Conservation (phyloP, 176 grass and related monocot species). For the Poa annua region DNA sequence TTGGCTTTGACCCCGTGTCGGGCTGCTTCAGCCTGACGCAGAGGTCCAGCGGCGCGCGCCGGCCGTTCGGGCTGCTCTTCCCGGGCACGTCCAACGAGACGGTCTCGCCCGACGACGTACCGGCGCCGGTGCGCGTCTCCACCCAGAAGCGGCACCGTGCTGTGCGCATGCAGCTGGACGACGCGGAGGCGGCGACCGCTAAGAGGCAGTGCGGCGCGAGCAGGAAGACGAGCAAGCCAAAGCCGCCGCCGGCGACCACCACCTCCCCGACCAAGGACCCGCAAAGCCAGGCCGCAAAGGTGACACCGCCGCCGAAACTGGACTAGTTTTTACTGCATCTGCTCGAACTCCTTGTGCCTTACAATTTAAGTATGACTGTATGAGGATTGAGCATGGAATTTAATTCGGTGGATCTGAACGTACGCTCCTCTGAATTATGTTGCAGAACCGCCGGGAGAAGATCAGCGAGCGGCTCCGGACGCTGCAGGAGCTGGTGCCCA, state of each 20-base stretch:
- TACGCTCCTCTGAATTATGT: not conserved
- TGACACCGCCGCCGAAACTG: not conserved
- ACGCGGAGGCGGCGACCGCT: constrained; percentile 37
- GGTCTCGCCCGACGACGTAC: constrained; percentile 35
- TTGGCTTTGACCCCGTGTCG: constrained; percentile 35
- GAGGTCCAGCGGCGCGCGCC: constrained; percentile 10
- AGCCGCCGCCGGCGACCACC: constrained; percentile 23
- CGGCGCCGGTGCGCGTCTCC: constrained; percentile 37
- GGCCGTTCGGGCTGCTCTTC: constrained; percentile 45
- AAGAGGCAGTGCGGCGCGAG: constrained; percentile 70
- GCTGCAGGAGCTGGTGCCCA: constrained; percentile 95
- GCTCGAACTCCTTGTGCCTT: not conserved
- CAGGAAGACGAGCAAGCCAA: constrained; percentile 64
- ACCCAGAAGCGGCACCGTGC: constrained; percentile 50
- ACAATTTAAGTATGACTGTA: too few species aligned
- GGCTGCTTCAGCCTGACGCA: constrained; percentile 49
- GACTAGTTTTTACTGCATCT: not conserved
- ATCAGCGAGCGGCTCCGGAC: constrained; percentile 82
- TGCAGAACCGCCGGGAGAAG: constrained; percentile 78
- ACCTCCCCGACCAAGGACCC: constrained; percentile 51
- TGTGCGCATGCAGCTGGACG: constrained; percentile 42
- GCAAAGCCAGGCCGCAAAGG: constrained; percentile 82
- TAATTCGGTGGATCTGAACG: not conserved
- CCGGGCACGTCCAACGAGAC: constrained; percentile 36
- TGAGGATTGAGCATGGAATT: not conserved